Base-by-base conservation (phyloP, 148 eudicot genomes). In the Simmondsia chinensis region DNA sequence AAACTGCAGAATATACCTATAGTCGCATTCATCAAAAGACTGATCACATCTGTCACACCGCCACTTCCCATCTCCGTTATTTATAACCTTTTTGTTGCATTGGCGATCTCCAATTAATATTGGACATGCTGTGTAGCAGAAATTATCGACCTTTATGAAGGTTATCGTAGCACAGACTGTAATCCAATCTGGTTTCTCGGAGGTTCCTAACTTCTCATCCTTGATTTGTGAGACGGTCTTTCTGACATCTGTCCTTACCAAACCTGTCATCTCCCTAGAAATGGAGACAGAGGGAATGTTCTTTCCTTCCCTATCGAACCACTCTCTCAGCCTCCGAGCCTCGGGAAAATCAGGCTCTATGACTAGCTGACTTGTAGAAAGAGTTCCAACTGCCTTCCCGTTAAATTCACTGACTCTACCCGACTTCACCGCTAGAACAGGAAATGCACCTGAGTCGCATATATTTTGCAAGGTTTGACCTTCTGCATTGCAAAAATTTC, bases 41-140 rank as follows among this genome's bases (percentile, higher is more conserved):
- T 79, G 73, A 40, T 93, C 94, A 71, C 99, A 93, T 54, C 61
- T 93, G 18, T 77, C 94, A 56, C 99, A 93, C 6, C 73, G 64
- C 96, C 96, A 93, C 68, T 70, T 82, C 39, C 96, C 99, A 54
- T 93, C 99, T 16, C 99, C 99, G 43, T 86, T 75, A 50, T 93
- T 71, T 33, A 56, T 60, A 20, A 93, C 99, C 68, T 93, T 93
- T 70, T 86, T 93, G 67, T 33, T 76, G 66, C 99, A 93, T 56
- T 72, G 77, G 9, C 96, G 74, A 33, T 79, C 99, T 2, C 82
- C 89, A 43, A 69, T 50, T 73, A 41, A 43, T 33, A 72, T 21
- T 7, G 96, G 94, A 56, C 99, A 93, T 39, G 99, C 99, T 20
- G 79, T 56, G 45, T 93, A 93, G 56, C 87, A 93, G 48, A 86